These are phyloP conservation scores for Phytophthora idaei DNA, from an alignment of 352 stramenopile genomes.

Conservation along the genomic window DNA sequence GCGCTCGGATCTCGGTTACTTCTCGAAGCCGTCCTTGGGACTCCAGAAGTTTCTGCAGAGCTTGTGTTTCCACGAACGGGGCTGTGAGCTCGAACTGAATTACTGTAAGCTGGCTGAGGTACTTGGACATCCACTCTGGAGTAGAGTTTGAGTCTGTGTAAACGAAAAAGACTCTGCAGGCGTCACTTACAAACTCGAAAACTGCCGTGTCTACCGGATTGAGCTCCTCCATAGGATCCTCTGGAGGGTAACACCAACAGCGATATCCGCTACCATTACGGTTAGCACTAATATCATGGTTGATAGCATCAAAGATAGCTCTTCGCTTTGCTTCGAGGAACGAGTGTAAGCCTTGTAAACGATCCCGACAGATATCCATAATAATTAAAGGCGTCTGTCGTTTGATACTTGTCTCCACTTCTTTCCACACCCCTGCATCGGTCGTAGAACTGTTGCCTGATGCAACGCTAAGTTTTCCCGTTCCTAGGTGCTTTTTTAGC, in stretches of 20 bases:
- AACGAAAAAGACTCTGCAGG: slow-evolving; percentile 54
- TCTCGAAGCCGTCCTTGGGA: slow-evolving; percentile 35
- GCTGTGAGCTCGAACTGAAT: slow-evolving; percentile 54
- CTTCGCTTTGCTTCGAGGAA: slow-evolving; percentile 56
- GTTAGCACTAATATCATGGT: slow-evolving; percentile 42
- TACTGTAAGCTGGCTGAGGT: slow-evolving; percentile 49
- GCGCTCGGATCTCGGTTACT: slow-evolving; percentile 54
- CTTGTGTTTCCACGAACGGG: slow-evolving; percentile 39
- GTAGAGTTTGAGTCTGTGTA: slow-evolving; percentile 40
- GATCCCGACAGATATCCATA: slow-evolving; percentile 38
- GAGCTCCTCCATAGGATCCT: neutral
- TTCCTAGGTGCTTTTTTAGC: slow-evolving; percentile 47
- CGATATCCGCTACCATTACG: slow-evolving; percentile 20
- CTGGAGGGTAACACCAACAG: slow-evolving; percentile 50
- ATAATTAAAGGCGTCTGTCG: slow-evolving; percentile 52
- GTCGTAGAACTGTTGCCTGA: slow-evolving; percentile 21
- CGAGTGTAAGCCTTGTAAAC: slow-evolving; percentile 35
- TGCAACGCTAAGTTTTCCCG: slow-evolving; percentile 8
- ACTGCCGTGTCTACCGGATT: neutral
- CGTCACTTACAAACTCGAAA: slow-evolving; percentile 52
- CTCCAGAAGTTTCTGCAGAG: slow-evolving; percentile 42
- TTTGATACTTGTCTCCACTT: slow-evolving; percentile 43
- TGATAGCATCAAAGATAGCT: slow-evolving; percentile 51
- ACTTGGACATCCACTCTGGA: slow-evolving; percentile 45
- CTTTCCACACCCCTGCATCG: slow-evolving; percentile 41